Conservation (phyloP, 345 rosid species). For the Hibiscus syriacus region DNA sequence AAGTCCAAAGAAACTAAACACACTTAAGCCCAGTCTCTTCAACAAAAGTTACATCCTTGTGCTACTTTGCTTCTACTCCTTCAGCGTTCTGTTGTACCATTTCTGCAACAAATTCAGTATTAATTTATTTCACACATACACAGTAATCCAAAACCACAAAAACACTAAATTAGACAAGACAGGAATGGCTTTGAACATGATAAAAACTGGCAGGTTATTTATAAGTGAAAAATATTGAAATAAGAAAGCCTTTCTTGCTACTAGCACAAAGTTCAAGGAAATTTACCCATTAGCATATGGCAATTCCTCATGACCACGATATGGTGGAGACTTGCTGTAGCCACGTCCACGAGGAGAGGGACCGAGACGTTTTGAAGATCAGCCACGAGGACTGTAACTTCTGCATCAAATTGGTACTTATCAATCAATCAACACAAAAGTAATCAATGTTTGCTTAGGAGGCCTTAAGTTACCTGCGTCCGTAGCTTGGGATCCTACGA, state of each 20-base stretch:
- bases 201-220: not conserved
- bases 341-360: slow-evolving; percentile 79
- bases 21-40: slow-evolving; percentile 35
- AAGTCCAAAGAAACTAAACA: slow-evolving; percentile 59
- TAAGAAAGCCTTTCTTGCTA: not conserved
- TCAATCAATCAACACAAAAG: not conserved
- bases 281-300: slow-evolving; percentile 87
- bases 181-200: not conserved
- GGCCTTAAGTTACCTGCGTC: slow-evolving; percentile 51
- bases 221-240: not conserved
- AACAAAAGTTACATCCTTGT: slow-evolving; percentile 11
- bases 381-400: slow-evolving; percentile 84
- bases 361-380: slow-evolving; percentile 82
- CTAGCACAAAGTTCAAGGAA: slow-evolving; percentile 5
- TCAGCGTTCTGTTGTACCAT: slow-evolving; percentile 73
- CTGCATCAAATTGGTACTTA: slow-evolving; percentile 23
- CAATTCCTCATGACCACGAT: slow-evolving; percentile 70
- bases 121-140: not conserved
- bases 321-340: slow-evolving; percentile 83
- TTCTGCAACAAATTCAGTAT: slow-evolving; percentile 39
- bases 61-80: slow-evolving; percentile 80
- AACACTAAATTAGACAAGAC: not conserved
- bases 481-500: slow-evolving; percentile 83
- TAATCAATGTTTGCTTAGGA: not conserved
- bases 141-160: slow-evolving; percentile 10